These are phyloP conservation scores for Solanum sejunctum DNA, from an alignment of 257 asterid species.

Conservation along the genomic window DNA sequence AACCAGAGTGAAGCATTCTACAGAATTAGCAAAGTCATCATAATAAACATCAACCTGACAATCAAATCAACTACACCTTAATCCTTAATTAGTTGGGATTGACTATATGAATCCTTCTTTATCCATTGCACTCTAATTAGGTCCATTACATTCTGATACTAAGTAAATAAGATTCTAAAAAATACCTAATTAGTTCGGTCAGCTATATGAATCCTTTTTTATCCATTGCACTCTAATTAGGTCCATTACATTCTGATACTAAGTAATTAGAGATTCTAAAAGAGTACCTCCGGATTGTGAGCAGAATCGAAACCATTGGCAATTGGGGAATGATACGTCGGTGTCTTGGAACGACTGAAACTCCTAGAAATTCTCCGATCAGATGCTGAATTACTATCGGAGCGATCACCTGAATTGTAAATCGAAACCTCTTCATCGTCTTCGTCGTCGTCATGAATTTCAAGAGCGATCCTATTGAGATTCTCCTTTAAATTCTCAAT, in stretches of 20 bases:
- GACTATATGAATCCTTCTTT: background rate
- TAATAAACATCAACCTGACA: background rate
- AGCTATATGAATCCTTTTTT: background rate
- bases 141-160: background rate
- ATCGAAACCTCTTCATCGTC: conserved; percentile 50
- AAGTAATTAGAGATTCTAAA: background rate
- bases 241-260: background rate
- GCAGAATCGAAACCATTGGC: conserved; percentile 61
- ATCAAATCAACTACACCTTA: background rate
- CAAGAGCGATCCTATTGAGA: conserved; percentile 76
- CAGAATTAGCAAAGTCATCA: background rate
- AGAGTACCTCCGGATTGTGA: conserved; percentile 40
- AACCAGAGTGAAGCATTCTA: background rate
- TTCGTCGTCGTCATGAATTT: conserved; percentile 51
- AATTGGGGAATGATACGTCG: conserved; percentile 40
- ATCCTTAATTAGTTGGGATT: background rate
- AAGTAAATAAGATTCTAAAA: background rate
- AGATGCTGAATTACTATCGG: conserved; percentile 28
- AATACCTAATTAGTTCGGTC: background rate
- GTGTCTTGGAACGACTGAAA: conserved; percentile 38
- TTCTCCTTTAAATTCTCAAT: conserved; percentile 84
- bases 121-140: background rate
- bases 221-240: background rate
- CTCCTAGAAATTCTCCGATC: conserved; percentile 51
- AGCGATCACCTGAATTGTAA: conserved; percentile 34